Base-by-base conservation (phyloP, 306 rosid genomes). In the Alnus rubra region DNA sequence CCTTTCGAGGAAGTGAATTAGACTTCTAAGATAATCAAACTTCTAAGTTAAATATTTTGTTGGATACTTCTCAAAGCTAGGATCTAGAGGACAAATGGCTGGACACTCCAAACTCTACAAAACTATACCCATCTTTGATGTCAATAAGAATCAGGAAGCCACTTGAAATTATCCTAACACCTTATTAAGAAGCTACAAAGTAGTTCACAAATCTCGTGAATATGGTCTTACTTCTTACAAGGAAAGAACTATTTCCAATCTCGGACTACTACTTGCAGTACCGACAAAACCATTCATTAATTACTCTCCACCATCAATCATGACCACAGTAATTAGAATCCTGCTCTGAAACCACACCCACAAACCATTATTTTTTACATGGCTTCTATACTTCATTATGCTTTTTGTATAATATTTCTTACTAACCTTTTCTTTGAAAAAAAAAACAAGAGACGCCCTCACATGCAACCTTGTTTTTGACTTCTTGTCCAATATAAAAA, bases 341-440 rank as follows among this genome's bases (percentile, higher is more conserved):
- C 3, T 28, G 19, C 79, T 53, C 50, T 12, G 31, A 64, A 71
- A 35, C 42, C 74, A 13, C 69, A 72, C 31, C 44, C 74, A 53
- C 65, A 23, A 71, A 28, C 81, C 56, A 19, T 14, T 48, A 72
- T 74, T 55, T 77, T 82, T 73, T 52, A 81, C 80, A 49, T 49
- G 59, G 80, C 67, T 59, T 69, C 49, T 16, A 4, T 52, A 44
- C 71, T 39, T 39, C 49, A 67, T 59, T 62, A 31, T 23, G 39
- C 70, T 64, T 42, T 44, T 31, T 71, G 60, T 33, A 33, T 37
- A 62, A 55, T 75, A 23, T 23, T 23, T 28, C 10, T 28, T 28
- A 59, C 6, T 12, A 10, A 28, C 49, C 28, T 1, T 8, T 18
- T 39, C 13, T 39, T 68, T 39, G 44, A 10, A 3, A 33, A 42